phyloP scores from a whole-genome alignment of 306 rosid species.

The Vigna hirtella region DNA sequence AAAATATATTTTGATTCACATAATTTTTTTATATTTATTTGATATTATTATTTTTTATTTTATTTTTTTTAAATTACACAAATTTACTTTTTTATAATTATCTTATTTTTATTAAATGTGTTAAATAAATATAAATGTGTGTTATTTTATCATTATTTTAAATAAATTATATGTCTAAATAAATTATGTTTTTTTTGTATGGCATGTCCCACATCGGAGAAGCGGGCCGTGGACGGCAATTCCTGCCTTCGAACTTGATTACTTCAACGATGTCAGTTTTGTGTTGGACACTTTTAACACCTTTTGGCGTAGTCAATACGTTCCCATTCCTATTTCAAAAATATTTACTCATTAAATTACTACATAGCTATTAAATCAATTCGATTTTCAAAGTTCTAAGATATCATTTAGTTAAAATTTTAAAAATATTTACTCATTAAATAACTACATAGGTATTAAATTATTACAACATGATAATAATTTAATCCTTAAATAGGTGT shows the following conservation, averaged over 20 bases:
- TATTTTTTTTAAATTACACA: no score
- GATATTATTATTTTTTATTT: no score
- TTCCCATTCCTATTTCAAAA: not conserved
- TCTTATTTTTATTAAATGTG: no score
- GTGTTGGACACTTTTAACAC: constrained; percentile 15
- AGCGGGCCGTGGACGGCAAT: constrained; percentile 66
- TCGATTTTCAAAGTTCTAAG: not conserved
- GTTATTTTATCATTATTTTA: no score
- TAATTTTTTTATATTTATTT: no score
- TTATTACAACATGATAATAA: no score
- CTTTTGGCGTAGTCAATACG: constrained; percentile 24
- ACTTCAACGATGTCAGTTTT: not conserved
- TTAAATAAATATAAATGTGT: no score
- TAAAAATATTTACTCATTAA: no score
- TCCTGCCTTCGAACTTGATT: constrained; percentile 8
- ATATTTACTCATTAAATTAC: not conserved
- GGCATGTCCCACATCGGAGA: constrained; percentile 34
- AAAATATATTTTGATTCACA: no score
- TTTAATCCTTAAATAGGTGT: not conserved
- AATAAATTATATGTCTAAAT: no score
- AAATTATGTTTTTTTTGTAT: not conserved
- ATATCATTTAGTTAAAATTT: not conserved
- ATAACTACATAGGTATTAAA: no score
- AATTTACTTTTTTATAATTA: no score
- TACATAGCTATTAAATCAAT: not conserved